Percentiles rank a stretch among this genome's conserved stretches.
Conservation (phyloP, 768 basidiomycete species). For the Inosperma sp. region DNA sequence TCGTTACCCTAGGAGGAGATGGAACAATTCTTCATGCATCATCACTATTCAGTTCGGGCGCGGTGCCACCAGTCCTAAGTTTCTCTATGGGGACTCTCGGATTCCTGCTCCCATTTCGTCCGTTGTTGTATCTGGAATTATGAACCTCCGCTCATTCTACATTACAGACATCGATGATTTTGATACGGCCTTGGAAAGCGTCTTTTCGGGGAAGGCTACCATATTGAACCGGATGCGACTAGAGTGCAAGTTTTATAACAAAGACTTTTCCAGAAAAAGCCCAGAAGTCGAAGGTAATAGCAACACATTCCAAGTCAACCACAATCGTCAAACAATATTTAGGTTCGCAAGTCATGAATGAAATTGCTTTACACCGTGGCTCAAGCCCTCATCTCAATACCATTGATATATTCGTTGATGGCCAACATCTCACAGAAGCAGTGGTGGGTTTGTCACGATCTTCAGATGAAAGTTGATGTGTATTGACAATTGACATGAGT, state of each 20-base stretch:
- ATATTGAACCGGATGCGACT: slow-evolving; percentile 88
- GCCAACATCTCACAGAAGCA: slow-evolving; percentile 92
- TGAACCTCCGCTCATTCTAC: slow-evolving; percentile 1
- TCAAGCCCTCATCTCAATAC: slow-evolving; percentile 88
- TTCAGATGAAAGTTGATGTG: slow-evolving; percentile 1
- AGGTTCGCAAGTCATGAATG: slow-evolving; percentile 99
- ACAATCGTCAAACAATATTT: slow-evolving; percentile 7
- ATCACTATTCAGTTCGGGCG: slow-evolving; percentile 83
- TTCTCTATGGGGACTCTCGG: slow-evolving; percentile 93
- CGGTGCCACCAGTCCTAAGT: slow-evolving; percentile 87
- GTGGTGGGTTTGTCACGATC: slow-evolving; percentile 57
- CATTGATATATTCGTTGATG: slow-evolving; percentile 91
- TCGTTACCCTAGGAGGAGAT: slow-evolving; percentile 91
- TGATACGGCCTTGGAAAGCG: slow-evolving; percentile 71
- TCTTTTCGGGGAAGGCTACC: slow-evolving; percentile 74
- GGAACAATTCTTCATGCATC: slow-evolving; percentile 94
- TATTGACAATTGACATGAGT: slow-evolving; percentile 41
- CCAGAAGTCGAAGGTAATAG: slow-evolving; percentile 57
- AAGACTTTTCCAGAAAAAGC: slow-evolving; percentile 51
- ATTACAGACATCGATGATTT: slow-evolving; percentile 82
- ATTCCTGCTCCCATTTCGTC: slow-evolving; percentile 91
- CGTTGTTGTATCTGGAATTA: slow-evolving; percentile 29
- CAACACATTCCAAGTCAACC: slow-evolving; percentile 9
- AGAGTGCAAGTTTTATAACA: slow-evolving; percentile 71
- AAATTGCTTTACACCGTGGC: slow-evolving; percentile 88